Percentiles rank a stretch among this genome's conserved stretches.
These are phyloP conservation scores for Pichia sp. DNA, from an alignment of 1,139 yeast genomes.

Conservation along the genomic window DNA sequence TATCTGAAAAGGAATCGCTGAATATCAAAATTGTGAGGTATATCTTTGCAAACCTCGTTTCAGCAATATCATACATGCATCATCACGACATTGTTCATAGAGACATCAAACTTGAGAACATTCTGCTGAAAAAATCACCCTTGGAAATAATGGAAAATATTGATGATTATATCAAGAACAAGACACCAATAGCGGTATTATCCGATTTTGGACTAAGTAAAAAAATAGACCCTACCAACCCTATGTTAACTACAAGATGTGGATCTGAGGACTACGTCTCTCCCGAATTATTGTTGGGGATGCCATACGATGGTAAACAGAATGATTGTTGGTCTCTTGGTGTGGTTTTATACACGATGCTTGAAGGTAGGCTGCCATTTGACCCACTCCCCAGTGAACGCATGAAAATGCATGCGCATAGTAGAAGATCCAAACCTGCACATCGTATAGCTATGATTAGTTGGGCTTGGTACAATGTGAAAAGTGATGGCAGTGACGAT, in stretches of 20 bases:
- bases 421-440: constrained; percentile 55
- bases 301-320: constrained; percentile 81
- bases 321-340: constrained; percentile 96
- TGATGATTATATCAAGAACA: constrained; percentile 18
- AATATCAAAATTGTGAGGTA: constrained; percentile 46
- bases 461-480: constrained; percentile 71
- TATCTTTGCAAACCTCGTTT: constrained; percentile 59
- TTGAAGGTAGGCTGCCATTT: constrained; percentile 86
- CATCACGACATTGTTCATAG: constrained; percentile 65
- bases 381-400: constrained; percentile 52
- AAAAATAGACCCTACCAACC: constrained; percentile 48
- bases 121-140: constrained; percentile 42
- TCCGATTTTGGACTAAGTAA: constrained; percentile 90
- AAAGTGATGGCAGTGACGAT: constrained; percentile 23
- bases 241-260: constrained; percentile 74
- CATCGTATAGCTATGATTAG: constrained; percentile 89
- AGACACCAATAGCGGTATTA: constrained; percentile 46
- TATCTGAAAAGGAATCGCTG: constrained; percentile 35
- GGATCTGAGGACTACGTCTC: constrained; percentile 96
- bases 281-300: constrained; percentile 86
- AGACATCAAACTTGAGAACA: constrained; percentile 81
- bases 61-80: constrained; percentile 73
- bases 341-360: constrained; percentile 71
- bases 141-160: constrained; percentile 24
- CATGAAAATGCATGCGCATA: constrained; percentile 11